Percentiles rank a stretch among this genome's conserved stretches.
These are phyloP conservation scores for Pholiota adiposa DNA, from an alignment of 1,284 basidiomycete species.

Conservation along the genomic window DNA sequence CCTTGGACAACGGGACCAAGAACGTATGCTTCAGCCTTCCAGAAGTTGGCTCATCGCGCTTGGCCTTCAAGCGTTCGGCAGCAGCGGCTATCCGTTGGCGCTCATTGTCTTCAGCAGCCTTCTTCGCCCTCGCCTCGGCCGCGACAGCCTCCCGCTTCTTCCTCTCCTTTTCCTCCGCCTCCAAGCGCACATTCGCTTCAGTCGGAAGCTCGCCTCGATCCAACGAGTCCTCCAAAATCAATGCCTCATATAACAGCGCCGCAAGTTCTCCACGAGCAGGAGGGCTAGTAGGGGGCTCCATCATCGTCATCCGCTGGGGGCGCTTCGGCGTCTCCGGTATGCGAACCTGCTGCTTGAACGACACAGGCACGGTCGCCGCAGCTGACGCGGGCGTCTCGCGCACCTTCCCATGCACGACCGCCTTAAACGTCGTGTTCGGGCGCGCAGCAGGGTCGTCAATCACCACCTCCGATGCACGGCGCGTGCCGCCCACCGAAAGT, in stretches of 20 bases:
- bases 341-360: slow-evolving; percentile 14
- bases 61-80: slow-evolving; percentile 22
- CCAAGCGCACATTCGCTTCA: slow-evolving; percentile 25
- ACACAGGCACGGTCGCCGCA: slow-evolving; percentile 14
- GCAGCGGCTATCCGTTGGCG: slow-evolving; percentile 24
- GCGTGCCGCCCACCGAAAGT: slow-evolving; percentile 10
- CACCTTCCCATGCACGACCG: slow-evolving; percentile 58
- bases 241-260: slow-evolving; percentile 52
- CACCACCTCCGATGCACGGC: slow-evolving; percentile 20
- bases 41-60: slow-evolving; percentile 27
- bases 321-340: slow-evolving; percentile 34
- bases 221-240: slow-evolving; percentile 51
- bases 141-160: slow-evolving; percentile 11
- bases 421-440: slow-evolving; percentile 42
- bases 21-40: slow-evolving; percentile 33
- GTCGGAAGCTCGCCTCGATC: slow-evolving; percentile 45
- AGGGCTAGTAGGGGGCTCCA: slow-evolving; percentile 40
- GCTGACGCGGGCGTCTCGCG: slow-evolving; percentile 34
- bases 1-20: slow-evolving; percentile 29
- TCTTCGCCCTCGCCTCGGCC: slow-evolving; percentile 14
- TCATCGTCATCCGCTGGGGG: slow-evolving; percentile 22
- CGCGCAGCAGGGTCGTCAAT: slow-evolving; percentile 8
- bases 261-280: slow-evolving; percentile 52
- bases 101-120: slow-evolving; percentile 24
- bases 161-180: slow-evolving; percentile 12